A percentile compares a stretch with the other conserved stretches of the same genome.
phyloP scores from a whole-genome alignment of 2,329 filamentous ascomycete genomes.

The Knoxdaviesia proteae region DNA sequence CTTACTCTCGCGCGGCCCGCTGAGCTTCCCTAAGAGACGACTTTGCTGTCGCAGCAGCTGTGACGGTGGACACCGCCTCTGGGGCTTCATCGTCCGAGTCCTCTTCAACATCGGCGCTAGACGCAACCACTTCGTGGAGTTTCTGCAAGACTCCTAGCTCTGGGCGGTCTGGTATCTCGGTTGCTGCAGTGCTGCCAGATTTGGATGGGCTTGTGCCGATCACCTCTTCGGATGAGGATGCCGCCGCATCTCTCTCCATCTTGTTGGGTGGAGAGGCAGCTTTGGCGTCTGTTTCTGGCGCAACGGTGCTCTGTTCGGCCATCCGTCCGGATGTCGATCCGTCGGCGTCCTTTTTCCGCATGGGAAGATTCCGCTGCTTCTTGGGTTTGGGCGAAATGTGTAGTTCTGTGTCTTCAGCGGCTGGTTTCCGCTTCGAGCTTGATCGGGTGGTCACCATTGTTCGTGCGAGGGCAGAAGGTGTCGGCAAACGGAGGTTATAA shows the following conservation, averaged over 20 bases:
- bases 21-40: constrained; percentile 24
- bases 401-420: too few relatives aligned
- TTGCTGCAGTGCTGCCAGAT: constrained; percentile 4
- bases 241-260: neutral
- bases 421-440: too few relatives aligned
- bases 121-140: neutral
- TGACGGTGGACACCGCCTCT: constrained; percentile 33
- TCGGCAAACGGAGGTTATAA: too few relatives aligned
- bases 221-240: neutral
- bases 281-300: neutral
- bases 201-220: constrained; percentile 6
- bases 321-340: neutral
- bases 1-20: constrained; percentile 30
- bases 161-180: neutral
- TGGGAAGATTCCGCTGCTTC: constrained; percentile 2
- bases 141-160: too few relatives aligned
- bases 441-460: too few relatives aligned
- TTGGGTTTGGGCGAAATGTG: too few relatives aligned
- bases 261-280: constrained; percentile 1
- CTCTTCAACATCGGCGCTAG: constrained; percentile 14
- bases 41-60: constrained; percentile 23
- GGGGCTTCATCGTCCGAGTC: constrained; percentile 33
- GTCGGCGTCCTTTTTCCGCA: constrained; percentile 1
- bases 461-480: too few relatives aligned
- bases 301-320: neutral